These are phyloP conservation scores for Pseudogymnoascus sp. DNA, from an alignment of 2,329 filamentous ascomycete species.

Conservation along the genomic window DNA sequence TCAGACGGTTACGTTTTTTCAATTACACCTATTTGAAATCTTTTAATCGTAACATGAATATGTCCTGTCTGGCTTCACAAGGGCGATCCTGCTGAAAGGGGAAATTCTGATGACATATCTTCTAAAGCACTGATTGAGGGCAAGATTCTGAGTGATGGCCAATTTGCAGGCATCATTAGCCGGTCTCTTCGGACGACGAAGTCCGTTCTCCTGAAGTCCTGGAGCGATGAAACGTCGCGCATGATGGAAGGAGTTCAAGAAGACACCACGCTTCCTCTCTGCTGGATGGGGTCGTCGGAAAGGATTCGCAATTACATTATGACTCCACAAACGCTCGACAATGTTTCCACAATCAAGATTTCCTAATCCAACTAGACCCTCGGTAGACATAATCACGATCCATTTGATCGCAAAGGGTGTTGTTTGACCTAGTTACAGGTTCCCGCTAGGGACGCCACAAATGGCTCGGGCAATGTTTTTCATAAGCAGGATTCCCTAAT, in stretches of 20 bases:
- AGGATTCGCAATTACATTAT: background rate
- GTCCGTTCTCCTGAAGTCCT: background rate
- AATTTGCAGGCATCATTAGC: background rate
- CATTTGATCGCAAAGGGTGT: background rate
- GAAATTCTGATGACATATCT: background rate
- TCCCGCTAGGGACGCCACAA: too few relatives aligned
- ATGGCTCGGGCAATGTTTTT: background rate
- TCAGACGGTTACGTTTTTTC: background rate
- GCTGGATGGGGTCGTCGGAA: background rate
- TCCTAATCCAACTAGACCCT: background rate
- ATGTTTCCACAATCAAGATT: background rate
- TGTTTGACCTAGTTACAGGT: background rate
- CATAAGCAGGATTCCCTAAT: background rate
- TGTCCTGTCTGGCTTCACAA: background rate
- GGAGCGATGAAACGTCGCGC: background rate
- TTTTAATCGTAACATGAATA: background rate
- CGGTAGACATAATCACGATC: background rate
- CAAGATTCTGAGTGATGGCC: background rate
- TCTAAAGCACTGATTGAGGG: background rate
- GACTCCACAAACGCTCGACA: background rate
- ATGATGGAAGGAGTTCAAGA: background rate
- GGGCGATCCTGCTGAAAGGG: background rate
- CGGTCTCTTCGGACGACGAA: background rate
- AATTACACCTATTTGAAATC: background rate
- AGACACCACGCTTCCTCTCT: background rate